Evolutionary conservation across 495 filamentous ascomycete species (phyloP), one percentile per base, ranked within the genome.

Genomic region (Penicillium crystallinum): DNA sequence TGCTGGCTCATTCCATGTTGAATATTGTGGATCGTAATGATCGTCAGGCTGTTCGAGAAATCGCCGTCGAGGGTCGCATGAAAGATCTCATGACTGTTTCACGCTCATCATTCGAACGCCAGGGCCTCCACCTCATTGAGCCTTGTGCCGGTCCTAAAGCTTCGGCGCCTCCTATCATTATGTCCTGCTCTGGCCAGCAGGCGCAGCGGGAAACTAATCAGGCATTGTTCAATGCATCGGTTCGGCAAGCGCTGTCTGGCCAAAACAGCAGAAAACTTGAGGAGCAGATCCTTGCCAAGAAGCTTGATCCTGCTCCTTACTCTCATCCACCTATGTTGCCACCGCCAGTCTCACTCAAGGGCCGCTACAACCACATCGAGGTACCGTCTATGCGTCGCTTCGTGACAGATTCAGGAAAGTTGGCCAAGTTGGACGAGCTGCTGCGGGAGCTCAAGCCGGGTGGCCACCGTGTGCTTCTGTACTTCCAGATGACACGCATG

Each of bases 401-500:
- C 64, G 93, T 99, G 46, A 97, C 91, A 5, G 93, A 97, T 64
- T 96, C 90, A 12, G 93, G 93, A 57, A 99, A 99, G 68, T 80
- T 99, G 44, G 90, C 90, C 30, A 90, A 90, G 60, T 78, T 99
- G 22, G 93, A 99, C 69, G 77, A 89, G 48, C 80, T 99, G 19
- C 77, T 99, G 25, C 83, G 84, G 39, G 77, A 90, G 60, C 82
- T 99, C 49, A 99, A 97, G 76, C 84, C 91, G 46, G 88, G 84
- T 38, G 88, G 88, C 38, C 93, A 99, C 61, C 91, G 93, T 61
- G 93, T 99, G 15, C 81, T 99, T 7, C 77, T 99, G n/a, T 99
- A 99, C 77, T 99, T 99, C 85, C 93, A 99, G 73, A 99, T 99
- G 93, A 99, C 93, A n/a, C 85, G 88, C 59, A 99, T 99, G 93